Evolutionary conservation across 805 yeast genomes (phyloP).

Genomic region (Maudiozyma serrabonitensis): DNA sequence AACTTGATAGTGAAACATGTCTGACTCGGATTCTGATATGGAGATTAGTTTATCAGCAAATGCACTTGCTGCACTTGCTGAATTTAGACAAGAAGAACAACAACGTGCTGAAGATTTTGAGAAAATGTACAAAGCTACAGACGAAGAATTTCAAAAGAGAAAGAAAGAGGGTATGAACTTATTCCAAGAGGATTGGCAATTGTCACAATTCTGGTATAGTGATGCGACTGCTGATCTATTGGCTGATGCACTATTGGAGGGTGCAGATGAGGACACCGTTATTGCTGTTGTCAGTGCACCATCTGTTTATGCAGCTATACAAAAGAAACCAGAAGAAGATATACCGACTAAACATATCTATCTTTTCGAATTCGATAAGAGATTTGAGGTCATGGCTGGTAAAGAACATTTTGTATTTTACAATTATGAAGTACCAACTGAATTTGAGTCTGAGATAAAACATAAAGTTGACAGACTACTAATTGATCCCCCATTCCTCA

Average conservation of each 20-base stretch:
- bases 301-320: constrained; percentile 79
- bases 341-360: constrained; percentile 64
- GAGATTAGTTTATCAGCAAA: constrained; percentile 34
- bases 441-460: constrained; percentile 45
- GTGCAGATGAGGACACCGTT: constrained; percentile 62
- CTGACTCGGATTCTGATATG: constrained; percentile 19
- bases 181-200: constrained; percentile 88
- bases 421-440: constrained; percentile 64
- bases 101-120: constrained; percentile 48
- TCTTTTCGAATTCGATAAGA: constrained; percentile 66
- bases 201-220: constrained; percentile 86
- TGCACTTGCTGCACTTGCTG: constrained; percentile 46
- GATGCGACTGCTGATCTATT: constrained; percentile 61
- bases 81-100: constrained; percentile 57
- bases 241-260: constrained; percentile 65
- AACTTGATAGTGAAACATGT: background rate
- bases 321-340: constrained; percentile 38
- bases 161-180: constrained; percentile 49
- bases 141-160: constrained; percentile 32
- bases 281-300: constrained; percentile 83
- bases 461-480: constrained; percentile 62
- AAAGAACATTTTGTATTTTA: constrained; percentile 55
- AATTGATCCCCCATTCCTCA: constrained; percentile 84
- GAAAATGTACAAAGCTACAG: constrained; percentile 46
- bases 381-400: constrained; percentile 70